phyloP scores from a whole-genome alignment of 148 eudicot species.

The Salicornia ramosissima region DNA sequence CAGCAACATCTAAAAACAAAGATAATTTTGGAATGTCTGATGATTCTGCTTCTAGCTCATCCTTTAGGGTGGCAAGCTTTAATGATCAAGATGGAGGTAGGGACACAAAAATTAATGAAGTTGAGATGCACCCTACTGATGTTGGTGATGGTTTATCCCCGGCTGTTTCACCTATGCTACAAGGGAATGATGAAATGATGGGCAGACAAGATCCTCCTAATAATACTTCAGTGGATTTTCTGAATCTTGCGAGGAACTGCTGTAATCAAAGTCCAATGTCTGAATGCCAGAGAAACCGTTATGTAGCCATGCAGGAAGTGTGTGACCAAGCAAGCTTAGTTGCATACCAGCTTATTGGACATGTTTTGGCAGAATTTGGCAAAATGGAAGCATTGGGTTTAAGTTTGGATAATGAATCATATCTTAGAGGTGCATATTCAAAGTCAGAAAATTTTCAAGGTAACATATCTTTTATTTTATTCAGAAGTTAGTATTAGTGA shows the following conservation, averaged over 20 bases:
- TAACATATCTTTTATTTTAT: slow-evolving; percentile 21
- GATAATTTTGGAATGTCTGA: not conserved
- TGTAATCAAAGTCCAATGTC: slow-evolving; percentile 7
- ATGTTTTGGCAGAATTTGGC: slow-evolving; percentile 43
- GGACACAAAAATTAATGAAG: not conserved
- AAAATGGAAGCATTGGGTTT: slow-evolving; percentile 35
- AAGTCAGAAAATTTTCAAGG: slow-evolving; percentile 29
- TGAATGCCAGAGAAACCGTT: slow-evolving; percentile 38
- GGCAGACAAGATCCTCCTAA: slow-evolving; percentile 1
- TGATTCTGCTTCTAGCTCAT: slow-evolving; percentile 10
- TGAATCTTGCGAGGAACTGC: slow-evolving; percentile 12
- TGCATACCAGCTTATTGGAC: slow-evolving; percentile 54
- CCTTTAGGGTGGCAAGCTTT: not conserved
- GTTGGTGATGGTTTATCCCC: slow-evolving; percentile 3
- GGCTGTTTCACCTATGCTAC: not conserved
- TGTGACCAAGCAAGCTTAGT: slow-evolving; percentile 66
- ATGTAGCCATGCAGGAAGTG: slow-evolving; percentile 62
- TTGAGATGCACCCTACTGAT: slow-evolving; percentile 7
- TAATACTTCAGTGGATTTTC: slow-evolving; percentile 3
- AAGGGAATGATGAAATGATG: not conserved
- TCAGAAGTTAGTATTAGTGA: no score
- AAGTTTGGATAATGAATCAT: slow-evolving; percentile 31
- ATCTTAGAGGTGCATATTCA: slow-evolving; percentile 43
- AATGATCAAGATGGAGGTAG: not conserved
- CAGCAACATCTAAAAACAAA: slow-evolving; percentile 14